Percentiles rank a stretch among this genome's conserved stretches.
Conservation (phyloP, 139 green algal species). For the Gonium pectorale region DNA sequence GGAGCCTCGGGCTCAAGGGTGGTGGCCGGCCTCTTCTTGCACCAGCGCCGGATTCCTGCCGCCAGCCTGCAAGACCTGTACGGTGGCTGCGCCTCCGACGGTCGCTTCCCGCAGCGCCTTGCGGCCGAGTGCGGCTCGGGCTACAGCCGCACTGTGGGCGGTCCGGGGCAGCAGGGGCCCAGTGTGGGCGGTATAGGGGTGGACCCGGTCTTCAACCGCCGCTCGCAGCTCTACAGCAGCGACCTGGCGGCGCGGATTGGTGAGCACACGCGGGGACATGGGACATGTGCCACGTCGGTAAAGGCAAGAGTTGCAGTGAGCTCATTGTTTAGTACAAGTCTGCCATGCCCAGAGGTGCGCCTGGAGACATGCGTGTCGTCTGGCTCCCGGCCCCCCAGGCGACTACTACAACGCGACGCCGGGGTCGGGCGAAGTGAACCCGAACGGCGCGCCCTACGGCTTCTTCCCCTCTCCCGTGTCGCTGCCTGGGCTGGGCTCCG, state of each 20-base stretch:
- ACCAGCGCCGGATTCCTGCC: background rate
- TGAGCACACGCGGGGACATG: too few species aligned
- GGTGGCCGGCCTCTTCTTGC: conserved; percentile 3
- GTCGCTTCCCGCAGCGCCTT: background rate
- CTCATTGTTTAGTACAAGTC: too few species aligned
- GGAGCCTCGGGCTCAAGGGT: background rate
- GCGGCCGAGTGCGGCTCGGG: background rate
- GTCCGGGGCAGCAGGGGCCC: background rate
- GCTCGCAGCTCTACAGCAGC: background rate
- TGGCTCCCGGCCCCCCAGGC: too few species aligned
- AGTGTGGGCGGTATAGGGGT: background rate
- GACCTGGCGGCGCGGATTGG: too few species aligned
- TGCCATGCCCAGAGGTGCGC: too few species aligned
- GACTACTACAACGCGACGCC: conserved; percentile 24
- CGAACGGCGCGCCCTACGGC: conserved; percentile 27
- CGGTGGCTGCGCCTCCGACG: background rate
- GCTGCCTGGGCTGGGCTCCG: background rate
- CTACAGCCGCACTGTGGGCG: background rate
- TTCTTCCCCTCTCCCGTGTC: conserved; percentile 7
- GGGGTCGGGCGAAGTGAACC: background rate
- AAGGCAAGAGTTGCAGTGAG: too few species aligned
- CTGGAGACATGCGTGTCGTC: too few species aligned
- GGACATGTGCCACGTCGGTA: too few species aligned
- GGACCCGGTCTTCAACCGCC: background rate
- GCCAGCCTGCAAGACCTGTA: background rate